A percentile compares a stretch with the other conserved stretches of the same genome.
Evolutionary conservation across 257 asterid genomes (phyloP).

Genomic region (Fraxinus anomala): DNA sequence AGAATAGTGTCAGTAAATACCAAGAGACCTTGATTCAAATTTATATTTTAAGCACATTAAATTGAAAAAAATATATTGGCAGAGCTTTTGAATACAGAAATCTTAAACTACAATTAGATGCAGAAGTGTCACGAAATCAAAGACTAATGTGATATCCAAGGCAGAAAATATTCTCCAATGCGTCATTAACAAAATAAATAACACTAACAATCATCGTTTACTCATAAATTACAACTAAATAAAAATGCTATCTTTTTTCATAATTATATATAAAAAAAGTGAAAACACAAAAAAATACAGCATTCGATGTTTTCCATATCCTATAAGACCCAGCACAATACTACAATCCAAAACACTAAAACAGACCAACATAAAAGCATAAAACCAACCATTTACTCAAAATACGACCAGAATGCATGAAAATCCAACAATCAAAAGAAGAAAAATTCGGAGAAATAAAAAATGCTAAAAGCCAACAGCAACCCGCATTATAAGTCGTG

Average conservation of each 20-base stretch:
- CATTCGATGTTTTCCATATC: neutral
- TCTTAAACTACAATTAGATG: neutral
- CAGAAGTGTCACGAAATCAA: neutral
- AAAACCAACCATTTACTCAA: neutral
- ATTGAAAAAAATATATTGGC: too few relatives aligned
- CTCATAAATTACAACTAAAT: neutral
- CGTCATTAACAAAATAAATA: neutral
- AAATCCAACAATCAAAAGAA: neutral
- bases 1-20: neutral
- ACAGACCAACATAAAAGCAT: neutral
- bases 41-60: neutral
- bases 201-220: neutral
- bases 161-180: neutral
- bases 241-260: neutral
- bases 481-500: neutral
- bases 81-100: neutral
- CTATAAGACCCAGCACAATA: neutral
- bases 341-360: neutral
- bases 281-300: neutral
- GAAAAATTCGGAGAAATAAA: neutral
- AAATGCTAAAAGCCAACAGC: neutral
- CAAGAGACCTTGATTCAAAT: neutral
- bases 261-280: neutral
- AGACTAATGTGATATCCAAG: neutral
- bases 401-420: neutral